Percentiles rank a stretch among this genome's conserved stretches.
Conservation (phyloP, 371 early-diverging fungal genomes). For the Mucor sp. region DNA sequence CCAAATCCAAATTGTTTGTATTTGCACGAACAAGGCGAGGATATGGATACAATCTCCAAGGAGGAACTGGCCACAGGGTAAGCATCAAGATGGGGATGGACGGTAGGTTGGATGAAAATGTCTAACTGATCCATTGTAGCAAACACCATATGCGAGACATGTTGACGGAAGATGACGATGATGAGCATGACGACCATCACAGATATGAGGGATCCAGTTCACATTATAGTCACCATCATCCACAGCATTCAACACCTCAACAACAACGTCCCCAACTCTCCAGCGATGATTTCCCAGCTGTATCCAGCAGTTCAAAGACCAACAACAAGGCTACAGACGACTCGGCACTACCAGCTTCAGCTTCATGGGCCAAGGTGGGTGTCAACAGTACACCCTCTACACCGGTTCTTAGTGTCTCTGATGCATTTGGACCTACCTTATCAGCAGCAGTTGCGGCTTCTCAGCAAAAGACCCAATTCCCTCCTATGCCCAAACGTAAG, state of each 20-base stretch:
- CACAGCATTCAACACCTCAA: not conserved
- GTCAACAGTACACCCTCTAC: conserved; percentile 29
- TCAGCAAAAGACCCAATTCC: conserved; percentile 25
- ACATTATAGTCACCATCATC: not conserved
- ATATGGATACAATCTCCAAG: conserved; percentile 70
- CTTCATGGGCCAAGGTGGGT: conserved; percentile 60
- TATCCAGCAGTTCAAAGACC: conserved; percentile 6
- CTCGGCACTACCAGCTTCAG: conserved; percentile 63
- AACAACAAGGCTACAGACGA: conserved; percentile 29
- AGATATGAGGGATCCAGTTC: conserved; percentile 1
- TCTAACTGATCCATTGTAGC: not conserved
- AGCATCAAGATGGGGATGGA: not conserved
- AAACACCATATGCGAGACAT: conserved; percentile 25
- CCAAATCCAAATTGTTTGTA: conserved; percentile 84
- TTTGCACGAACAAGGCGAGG: conserved; percentile 87
- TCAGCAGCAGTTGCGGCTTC: conserved; percentile 44
- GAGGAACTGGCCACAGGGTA: conserved; percentile 53
- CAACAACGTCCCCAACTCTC: conserved; percentile 15
- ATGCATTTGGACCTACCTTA: conserved; percentile 45
- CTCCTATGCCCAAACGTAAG: conserved; percentile 18
- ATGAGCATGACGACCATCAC: conserved; percentile 22
- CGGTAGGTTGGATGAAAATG: not conserved
- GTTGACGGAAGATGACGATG: conserved; percentile 15
- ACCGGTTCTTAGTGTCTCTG: conserved; percentile 24
- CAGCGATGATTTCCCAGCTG: conserved; percentile 15